Evolutionary conservation across 2,329 filamentous ascomycete species (phyloP), one percentile per base, ranked within the genome.

Genomic region (Thielaviopsis populi): DNA sequence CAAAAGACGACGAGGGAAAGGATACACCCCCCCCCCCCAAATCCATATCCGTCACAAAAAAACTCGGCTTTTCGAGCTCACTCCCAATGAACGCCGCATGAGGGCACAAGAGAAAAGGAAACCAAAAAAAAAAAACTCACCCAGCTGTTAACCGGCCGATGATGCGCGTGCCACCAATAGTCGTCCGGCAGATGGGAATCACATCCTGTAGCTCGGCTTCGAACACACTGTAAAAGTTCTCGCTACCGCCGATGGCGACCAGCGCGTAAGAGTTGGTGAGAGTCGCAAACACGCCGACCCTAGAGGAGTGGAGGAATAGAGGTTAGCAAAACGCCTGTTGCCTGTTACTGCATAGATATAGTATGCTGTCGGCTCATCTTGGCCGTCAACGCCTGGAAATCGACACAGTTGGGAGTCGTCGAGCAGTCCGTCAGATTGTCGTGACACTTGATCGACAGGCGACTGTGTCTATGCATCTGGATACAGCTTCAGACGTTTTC

Each of bases 181-280:
- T 96, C 70, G 90, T 91, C 77, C 94, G 89, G 76, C 90, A 94
- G 75, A 96, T 96, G 69, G 94, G 94, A 71, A 99, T 92, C 68
- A 96, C 85, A 79, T 97, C 94, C 80, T 95, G 90, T 67, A 99
- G 83, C 79, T 99, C 94, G 68, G 92, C 87, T 81, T 99, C 94
- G 78, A 99, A 97, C 74, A 97, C 84, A 80, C 89, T 90, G 85
- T 97, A 97, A 77, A 99, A 99, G 83, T 97, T 97, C 81, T 96
- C 91, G 72, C 90, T 96, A 70, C 89, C 91, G 73, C 94, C 94
- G 69, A 96, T 84, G 68, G 92, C 91, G 70, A 96, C 90, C 71
- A 99, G 82, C 70, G 91, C 91, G 77, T 96, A 99, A 66, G 90
- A 92, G 78, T 99, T 99, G 70, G 94, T 99, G 74, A 99, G 87